phyloP scores from a whole-genome alignment of 2,329 filamentous ascomycete species.

The Cytospora mali region DNA sequence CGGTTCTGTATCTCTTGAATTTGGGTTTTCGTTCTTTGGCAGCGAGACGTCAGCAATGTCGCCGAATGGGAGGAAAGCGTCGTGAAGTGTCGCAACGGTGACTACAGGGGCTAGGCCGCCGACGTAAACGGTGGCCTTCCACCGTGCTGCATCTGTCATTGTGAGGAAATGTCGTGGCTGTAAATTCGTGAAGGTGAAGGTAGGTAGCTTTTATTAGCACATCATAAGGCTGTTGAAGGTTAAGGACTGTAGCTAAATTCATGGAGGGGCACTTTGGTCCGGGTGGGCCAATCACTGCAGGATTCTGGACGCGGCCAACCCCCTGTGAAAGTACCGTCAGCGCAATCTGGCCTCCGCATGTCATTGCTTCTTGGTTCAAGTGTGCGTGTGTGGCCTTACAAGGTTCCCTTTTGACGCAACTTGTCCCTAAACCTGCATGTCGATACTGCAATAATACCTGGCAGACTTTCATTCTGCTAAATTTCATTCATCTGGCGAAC shows the following conservation, averaged over 20 bases:
- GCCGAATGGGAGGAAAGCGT: constrained; percentile 95
- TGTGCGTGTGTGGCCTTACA: constrained; percentile 21
- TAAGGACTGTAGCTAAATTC: constrained; percentile 17
- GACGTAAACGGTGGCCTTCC: constrained; percentile 91
- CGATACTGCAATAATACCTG: constrained; percentile 16
- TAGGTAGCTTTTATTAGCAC: background rate
- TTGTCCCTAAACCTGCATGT: constrained; percentile 5
- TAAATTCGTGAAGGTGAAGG: constrained; percentile 22
- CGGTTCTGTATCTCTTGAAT: constrained; percentile 74
- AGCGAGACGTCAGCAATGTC: constrained; percentile 91
- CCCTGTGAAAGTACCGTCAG: constrained; percentile 25
- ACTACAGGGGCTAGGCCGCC: constrained; percentile 83
- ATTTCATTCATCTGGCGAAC: constrained; percentile 9
- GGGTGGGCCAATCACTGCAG: constrained; percentile 18
- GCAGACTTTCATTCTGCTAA: constrained; percentile 18
- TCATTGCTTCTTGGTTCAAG: background rate
- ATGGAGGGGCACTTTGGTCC: constrained; percentile 18
- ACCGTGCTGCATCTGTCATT: constrained; percentile 82
- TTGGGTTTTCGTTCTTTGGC: constrained; percentile 83
- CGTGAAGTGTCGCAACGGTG: constrained; percentile 73
- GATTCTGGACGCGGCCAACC: background rate
- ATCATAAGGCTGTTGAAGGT: constrained; percentile 11
- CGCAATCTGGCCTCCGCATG: constrained; percentile 36
- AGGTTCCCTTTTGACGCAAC: constrained; percentile 11
- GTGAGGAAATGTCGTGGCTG: constrained; percentile 6